A percentile compares a stretch with the other conserved stretches of the same genome.
Conservation (phyloP, 164 flowering plant genomes). For the Aristolochia californica region DNA sequence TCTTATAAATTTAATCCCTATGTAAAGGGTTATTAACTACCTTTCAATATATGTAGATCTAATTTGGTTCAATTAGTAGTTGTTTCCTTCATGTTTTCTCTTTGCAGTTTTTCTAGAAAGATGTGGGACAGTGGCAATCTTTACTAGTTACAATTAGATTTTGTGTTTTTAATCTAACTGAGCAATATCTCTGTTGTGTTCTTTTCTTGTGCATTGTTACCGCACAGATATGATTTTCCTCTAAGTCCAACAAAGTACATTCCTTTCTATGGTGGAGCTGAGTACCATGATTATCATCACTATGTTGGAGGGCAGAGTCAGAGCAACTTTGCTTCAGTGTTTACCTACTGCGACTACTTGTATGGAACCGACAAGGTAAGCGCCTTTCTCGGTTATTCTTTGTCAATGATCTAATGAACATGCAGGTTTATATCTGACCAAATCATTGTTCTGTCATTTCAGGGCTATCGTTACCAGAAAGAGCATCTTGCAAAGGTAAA, state of each 20-base stretch:
- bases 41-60: no score
- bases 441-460: constrained; percentile 4
- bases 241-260: constrained; percentile 71
- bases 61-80: no score
- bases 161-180: background rate
- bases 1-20: no score
- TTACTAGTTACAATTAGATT: no score
- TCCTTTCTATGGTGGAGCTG: constrained; percentile 96
- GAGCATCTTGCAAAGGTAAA: constrained; percentile 57
- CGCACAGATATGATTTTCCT: constrained; percentile 80
- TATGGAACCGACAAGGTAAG: constrained; percentile 96
- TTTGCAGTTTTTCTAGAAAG: no score
- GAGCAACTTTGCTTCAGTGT: constrained; percentile 84
- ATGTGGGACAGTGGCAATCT: no score
- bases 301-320: constrained; percentile 95
- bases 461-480: constrained; percentile 86
- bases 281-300: constrained; percentile 95
- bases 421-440: no score
- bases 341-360: constrained; percentile 92
- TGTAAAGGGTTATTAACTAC: no score
- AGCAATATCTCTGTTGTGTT: background rate
- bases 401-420: no score
- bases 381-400: background rate
- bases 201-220: background rate
- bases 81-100: no score